Conservation (phyloP, 169 alveolate species). For the Eimeria tenella region DNA sequence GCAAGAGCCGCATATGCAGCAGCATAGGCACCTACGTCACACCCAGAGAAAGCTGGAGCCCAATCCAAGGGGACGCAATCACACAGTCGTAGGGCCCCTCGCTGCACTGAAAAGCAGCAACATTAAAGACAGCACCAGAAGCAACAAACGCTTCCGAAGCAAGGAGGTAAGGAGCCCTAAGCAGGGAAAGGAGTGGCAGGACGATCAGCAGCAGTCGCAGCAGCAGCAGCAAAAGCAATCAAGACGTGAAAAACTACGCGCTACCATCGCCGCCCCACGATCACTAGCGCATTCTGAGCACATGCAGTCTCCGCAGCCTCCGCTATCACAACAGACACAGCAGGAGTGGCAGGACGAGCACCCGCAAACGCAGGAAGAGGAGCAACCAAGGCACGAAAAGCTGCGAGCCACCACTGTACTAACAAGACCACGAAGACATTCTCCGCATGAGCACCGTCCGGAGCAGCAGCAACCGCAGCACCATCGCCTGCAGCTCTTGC, state of each 20-base stretch:
- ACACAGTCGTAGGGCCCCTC: not conserved
- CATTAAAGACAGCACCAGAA: not conserved
- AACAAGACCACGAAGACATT: no score
- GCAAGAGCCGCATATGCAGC: not conserved
- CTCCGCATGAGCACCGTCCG: not conserved
- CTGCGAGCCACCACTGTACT: not conserved
- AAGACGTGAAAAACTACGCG: no score
- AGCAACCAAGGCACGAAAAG: not conserved
- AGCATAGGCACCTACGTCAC: not conserved
- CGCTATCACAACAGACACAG: not conserved
- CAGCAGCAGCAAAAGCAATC: not conserved
- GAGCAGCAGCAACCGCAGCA: not conserved
- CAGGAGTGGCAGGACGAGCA: not conserved
- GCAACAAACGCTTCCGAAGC: not conserved
- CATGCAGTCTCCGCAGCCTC: no score
- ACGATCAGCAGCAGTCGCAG: constrained; percentile 11
- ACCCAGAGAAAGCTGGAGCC: not conserved
- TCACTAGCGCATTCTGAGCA: not conserved
- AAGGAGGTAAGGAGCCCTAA: not conserved
- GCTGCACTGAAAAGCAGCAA: not conserved
- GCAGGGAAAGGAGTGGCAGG: not conserved
- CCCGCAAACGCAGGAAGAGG: not conserved
- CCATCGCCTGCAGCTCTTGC: not conserved
- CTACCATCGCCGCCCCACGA: no score
- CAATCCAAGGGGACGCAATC: not conserved